These are phyloP conservation scores for Pleurotus cornucopiae DNA, from an alignment of 768 basidiomycete species.

Conservation along the genomic window DNA sequence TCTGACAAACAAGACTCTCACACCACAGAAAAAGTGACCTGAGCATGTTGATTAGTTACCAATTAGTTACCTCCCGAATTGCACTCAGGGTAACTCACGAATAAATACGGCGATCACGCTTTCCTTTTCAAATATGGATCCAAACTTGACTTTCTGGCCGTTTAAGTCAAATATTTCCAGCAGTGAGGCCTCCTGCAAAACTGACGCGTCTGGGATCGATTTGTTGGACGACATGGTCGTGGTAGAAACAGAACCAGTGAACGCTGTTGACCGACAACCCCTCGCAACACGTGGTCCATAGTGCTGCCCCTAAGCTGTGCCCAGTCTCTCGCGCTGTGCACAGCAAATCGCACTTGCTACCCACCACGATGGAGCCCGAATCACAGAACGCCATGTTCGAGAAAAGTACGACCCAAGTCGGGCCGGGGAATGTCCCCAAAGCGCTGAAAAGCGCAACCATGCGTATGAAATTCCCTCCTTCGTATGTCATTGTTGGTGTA, in stretches of 20 bases:
- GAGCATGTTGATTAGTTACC: too few relatives aligned
- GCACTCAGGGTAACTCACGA: conserved; percentile 28
- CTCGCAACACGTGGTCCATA: too few relatives aligned
- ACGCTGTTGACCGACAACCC: not conserved
- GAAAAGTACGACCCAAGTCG: not conserved
- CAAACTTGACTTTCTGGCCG: conserved; percentile 48
- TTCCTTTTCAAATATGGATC: conserved; percentile 42
- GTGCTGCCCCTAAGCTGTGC: not conserved
- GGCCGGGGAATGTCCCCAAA: conserved; percentile 33
- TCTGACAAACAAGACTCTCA: conserved; percentile 22
- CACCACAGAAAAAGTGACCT: conserved; percentile 66
- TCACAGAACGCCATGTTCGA: conserved; percentile 28
- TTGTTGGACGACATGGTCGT: conserved; percentile 18
- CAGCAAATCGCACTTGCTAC: not conserved
- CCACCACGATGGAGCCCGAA: conserved; percentile 18
- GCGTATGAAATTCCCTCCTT: conserved; percentile 73
- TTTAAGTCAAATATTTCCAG: conserved; percentile 38
- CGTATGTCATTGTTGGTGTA: conserved; percentile 80
- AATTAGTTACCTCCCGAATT: too few relatives aligned
- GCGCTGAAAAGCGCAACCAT: conserved; percentile 48
- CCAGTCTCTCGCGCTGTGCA: not conserved
- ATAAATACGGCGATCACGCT: conserved; percentile 63
- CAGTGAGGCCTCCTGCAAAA: conserved; percentile 31
- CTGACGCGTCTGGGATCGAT: conserved; percentile 27
- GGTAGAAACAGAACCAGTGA: not conserved